Evolutionary conservation across 1,139 yeast genomes (phyloP).

Genomic region (Saccharomycopsis crataegensis): DNA sequence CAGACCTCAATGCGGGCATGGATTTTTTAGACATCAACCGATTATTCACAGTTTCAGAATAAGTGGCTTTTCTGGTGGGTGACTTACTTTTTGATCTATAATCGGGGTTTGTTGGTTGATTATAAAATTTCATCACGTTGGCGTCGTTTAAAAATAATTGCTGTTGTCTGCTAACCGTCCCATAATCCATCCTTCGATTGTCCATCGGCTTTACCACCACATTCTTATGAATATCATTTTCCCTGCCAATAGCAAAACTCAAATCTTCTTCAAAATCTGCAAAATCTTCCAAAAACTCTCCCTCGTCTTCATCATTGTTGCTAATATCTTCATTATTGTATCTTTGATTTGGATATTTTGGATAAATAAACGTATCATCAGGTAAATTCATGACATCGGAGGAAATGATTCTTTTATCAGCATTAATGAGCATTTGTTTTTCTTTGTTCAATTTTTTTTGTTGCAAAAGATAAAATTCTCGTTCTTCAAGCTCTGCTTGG

Average conservation of each 20-base stretch:
- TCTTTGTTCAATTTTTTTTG: background rate
- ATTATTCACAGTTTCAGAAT: background rate
- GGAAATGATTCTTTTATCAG: background rate
- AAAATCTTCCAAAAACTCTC: slow-evolving; percentile 16
- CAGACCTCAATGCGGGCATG: slow-evolving; percentile 10
- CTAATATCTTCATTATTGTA: slow-evolving; percentile 1
- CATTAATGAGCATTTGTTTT: background rate
- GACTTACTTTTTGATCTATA: slow-evolving; percentile 1
- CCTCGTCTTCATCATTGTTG: background rate
- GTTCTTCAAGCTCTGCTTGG: slow-evolving; percentile 18
- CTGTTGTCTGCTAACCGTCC: background rate
- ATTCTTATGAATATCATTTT: slow-evolving; percentile 8
- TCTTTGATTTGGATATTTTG: background rate
- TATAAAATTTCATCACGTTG: slow-evolving; percentile 2
- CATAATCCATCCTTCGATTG: background rate
- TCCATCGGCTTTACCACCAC: background rate
- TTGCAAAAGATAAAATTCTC: slow-evolving; percentile 14
- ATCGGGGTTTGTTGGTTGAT: background rate
- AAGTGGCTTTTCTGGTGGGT: background rate
- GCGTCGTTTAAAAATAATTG: slow-evolving; percentile 2
- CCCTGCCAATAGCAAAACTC: slow-evolving; percentile 5
- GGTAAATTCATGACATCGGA: slow-evolving; percentile 15
- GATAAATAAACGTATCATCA: slow-evolving; percentile 14
- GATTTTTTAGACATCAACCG: slow-evolving; percentile 11
- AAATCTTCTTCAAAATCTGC: slow-evolving; percentile 14